Percentiles rank a stretch among this genome's conserved stretches.
phyloP scores from a whole-genome alignment of 108 stramenopile species.

The Mayamaea pseudoterrestris region DNA sequence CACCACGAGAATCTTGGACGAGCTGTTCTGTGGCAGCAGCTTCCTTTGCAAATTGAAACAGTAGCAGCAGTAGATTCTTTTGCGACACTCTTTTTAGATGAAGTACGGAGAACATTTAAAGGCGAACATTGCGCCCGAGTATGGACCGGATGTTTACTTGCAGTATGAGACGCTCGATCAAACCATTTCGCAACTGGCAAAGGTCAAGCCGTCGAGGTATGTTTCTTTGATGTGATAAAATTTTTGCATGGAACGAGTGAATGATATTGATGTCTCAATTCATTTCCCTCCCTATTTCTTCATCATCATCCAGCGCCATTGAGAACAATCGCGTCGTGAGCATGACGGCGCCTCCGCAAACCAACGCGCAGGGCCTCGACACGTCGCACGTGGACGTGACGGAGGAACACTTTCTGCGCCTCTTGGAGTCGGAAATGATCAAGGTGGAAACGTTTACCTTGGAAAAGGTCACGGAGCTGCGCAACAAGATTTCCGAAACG shows the following conservation, averaged over 20 bases:
- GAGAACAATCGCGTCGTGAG: constrained; percentile 59
- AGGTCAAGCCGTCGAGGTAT: constrained; percentile 54
- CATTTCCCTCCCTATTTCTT: too few species aligned
- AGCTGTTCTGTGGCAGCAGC: too few species aligned
- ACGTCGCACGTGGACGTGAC: constrained; percentile 37
- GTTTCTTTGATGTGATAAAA: too few species aligned
- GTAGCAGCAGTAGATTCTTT: too few species aligned
- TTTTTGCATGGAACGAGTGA: too few species aligned
- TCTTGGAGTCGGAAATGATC: constrained; percentile 73
- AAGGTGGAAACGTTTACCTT: constrained; percentile 86
- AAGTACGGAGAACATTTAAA: constrained; percentile 71
- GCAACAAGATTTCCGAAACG: constrained; percentile 34
- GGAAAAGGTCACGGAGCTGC: constrained; percentile 53
- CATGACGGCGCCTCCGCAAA: constrained; percentile 78
- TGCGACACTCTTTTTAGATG: too few species aligned
- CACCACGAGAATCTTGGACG: too few species aligned
- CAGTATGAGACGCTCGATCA: constrained; percentile 60
- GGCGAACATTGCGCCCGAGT: constrained; percentile 67
- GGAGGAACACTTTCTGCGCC: constrained; percentile 79
- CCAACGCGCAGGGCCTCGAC: constrained; percentile 60
- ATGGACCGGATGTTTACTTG: constrained; percentile 64
- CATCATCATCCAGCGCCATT: constrained; percentile 26
- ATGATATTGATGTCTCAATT: too few species aligned
- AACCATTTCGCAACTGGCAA: constrained; percentile 48
- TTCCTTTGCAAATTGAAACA: too few species aligned